Evolutionary conservation across 208 protist genomes (phyloP).

Genomic region (Trypanosoma conorhini): DNA sequence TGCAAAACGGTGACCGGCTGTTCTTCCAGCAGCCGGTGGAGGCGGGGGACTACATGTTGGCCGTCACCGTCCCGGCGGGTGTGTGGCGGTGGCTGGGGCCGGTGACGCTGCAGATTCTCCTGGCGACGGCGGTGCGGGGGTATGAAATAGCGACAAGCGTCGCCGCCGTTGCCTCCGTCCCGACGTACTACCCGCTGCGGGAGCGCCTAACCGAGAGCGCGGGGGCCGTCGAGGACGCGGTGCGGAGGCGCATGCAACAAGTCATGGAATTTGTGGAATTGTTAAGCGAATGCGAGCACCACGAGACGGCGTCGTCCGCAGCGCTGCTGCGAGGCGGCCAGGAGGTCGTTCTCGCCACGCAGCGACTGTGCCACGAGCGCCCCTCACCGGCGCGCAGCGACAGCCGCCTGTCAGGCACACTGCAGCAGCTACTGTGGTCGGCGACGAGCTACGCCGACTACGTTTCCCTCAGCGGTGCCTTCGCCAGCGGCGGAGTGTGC

Average conservation of each 20-base stretch:
- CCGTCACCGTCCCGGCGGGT: slow-evolving; percentile 35
- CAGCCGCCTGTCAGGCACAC: slow-evolving; percentile 25
- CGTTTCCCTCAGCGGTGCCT: slow-evolving; percentile 36
- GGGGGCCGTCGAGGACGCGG: slow-evolving; percentile 32
- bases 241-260: slow-evolving; percentile 32
- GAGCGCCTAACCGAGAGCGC: slow-evolving; percentile 36
- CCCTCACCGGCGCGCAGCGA: slow-evolving; percentile 33
- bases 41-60: slow-evolving; percentile 39
- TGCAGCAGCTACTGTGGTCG: slow-evolving; percentile 43
- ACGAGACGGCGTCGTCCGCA: slow-evolving; percentile 5
- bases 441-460: slow-evolving; percentile 34
- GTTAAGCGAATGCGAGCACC: slow-evolving; percentile 11
- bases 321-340: not conserved
- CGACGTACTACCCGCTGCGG: slow-evolving; percentile 48
- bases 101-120: slow-evolving; percentile 30
- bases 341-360: slow-evolving; percentile 24
- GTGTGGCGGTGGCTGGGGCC: slow-evolving; percentile 48
- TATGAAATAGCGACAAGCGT: slow-evolving; percentile 31
- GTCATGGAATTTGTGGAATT: slow-evolving; percentile 18
- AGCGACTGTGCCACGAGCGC: slow-evolving; percentile 31
- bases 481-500: slow-evolving; percentile 34
- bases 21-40: slow-evolving; percentile 55
- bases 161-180: slow-evolving; percentile 20
- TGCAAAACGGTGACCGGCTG: slow-evolving; percentile 33
- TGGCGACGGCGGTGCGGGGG: slow-evolving; percentile 48